A percentile compares a stretch with the other conserved stretches of the same genome.
These are phyloP conservation scores for Termitomyces sp. DNA, from an alignment of 1,284 basidiomycete genomes.

Conservation along the genomic window DNA sequence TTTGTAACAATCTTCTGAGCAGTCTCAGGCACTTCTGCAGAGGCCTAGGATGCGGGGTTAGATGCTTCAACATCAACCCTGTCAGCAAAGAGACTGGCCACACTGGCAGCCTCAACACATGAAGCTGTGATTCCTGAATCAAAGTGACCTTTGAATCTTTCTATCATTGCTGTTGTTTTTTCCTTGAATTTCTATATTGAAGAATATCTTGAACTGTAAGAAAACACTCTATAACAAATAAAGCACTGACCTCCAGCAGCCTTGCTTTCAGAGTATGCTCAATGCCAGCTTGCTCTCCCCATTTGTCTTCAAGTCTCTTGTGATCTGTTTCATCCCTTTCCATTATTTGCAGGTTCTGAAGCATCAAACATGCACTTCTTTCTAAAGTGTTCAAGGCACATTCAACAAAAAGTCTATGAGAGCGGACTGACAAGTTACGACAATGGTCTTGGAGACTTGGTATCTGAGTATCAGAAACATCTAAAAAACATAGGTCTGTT, in stretches of 20 bases:
- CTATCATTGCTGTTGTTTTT: background rate
- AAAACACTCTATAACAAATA: background rate
- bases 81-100: background rate
- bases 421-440: background rate
- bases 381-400: background rate
- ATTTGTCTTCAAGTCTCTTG: background rate
- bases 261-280: background rate
- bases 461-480: constrained; percentile 1
- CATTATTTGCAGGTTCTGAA: background rate
- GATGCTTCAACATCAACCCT: background rate
- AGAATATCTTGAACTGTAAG: too few species aligned
- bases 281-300: background rate
- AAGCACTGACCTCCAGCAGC: background rate
- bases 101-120: background rate
- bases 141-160: background rate
- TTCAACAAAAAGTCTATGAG: background rate
- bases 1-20: background rate
- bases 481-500: background rate
- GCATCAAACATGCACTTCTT: background rate
- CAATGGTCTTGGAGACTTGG: constrained; percentile 2
- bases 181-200: background rate
- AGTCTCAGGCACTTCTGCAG: background rate
- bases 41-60: background rate
- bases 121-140: background rate
- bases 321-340: constrained; percentile 3